These are phyloP conservation scores for Phialemoniopsis sp. DNA, from an alignment of 2,329 filamentous ascomycete genomes.

Conservation along the genomic window DNA sequence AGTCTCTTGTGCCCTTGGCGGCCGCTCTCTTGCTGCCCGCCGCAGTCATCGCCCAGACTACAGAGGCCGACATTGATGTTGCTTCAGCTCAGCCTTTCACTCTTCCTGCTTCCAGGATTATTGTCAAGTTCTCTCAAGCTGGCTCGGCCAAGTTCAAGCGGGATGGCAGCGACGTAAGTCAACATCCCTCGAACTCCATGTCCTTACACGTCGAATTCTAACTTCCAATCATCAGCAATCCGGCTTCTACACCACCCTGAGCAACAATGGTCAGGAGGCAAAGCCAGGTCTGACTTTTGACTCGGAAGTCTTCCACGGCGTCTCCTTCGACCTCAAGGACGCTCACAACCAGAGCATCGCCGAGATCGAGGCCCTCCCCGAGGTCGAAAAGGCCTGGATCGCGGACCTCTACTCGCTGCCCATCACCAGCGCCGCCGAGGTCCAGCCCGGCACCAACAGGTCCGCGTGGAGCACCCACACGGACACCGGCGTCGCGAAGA, in stretches of 20 bases:
- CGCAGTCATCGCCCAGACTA: no score
- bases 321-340: slow-evolving; percentile 8
- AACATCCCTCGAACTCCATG: no score
- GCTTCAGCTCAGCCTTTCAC: no score
- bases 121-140: slow-evolving; percentile 6
- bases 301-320: slow-evolving; percentile 9
- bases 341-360: slow-evolving; percentile 2
- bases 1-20: no score
- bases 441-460: slow-evolving; percentile 1
- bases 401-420: slow-evolving; percentile 4
- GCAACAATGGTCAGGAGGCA: slow-evolving; percentile 2
- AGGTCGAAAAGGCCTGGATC: slow-evolving; percentile 9
- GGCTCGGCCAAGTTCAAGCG: slow-evolving; percentile 2
- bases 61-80: no score
- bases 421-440: slow-evolving; percentile 2
- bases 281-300: slow-evolving; percentile 5
- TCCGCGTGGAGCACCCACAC: slow-evolving; percentile 1
- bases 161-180: slow-evolving; percentile 2
- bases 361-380: slow-evolving; percentile 7
- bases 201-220: no score
- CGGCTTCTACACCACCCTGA: slow-evolving; percentile 6
- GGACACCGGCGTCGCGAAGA: not conserved
- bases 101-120: no score
- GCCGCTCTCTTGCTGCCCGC: no score
- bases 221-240: no score